Evolutionary conservation across 2,329 filamentous ascomycete species (phyloP).

Genomic region (Beauveria caledonica): DNA sequence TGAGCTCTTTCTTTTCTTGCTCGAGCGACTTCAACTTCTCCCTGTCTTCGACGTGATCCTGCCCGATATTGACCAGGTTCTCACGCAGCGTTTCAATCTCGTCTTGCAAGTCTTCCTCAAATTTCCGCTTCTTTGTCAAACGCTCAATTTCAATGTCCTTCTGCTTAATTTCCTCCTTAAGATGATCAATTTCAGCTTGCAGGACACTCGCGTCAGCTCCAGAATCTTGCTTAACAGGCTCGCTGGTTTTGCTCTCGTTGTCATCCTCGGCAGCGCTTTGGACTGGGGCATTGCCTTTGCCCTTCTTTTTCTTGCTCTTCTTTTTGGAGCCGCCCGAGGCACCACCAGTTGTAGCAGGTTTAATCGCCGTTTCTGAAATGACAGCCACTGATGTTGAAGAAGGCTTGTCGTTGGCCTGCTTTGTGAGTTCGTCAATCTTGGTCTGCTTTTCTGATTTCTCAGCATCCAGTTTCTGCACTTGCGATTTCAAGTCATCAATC

Average conservation of each 20-base stretch:
- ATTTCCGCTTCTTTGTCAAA: conserved; percentile 60
- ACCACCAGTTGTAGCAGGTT: conserved; percentile 16
- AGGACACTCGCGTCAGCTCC: conserved; percentile 30
- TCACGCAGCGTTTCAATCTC: conserved; percentile 81
- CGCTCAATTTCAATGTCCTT: conserved; percentile 68
- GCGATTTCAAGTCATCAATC: conserved; percentile 28
- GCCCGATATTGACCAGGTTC: conserved; percentile 68
- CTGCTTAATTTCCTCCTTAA: conserved; percentile 46
- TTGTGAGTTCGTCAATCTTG: conserved; percentile 33
- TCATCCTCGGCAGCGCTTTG: conserved; percentile 20
- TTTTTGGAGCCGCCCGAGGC: conserved; percentile 30
- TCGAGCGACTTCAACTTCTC: conserved; percentile 65
- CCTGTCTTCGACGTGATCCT: conserved; percentile 77
- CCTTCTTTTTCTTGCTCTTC: conserved; percentile 74
- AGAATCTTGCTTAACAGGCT: conserved; percentile 28
- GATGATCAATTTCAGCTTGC: conserved; percentile 39
- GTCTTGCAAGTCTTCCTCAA: conserved; percentile 71
- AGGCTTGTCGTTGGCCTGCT: conserved; percentile 31
- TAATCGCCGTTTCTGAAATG: neutral
- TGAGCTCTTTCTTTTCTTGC: conserved; percentile 57
- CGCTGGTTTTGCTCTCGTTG: conserved; percentile 29
- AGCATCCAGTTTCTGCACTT: conserved; percentile 28
- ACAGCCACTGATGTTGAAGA: conserved; percentile 19
- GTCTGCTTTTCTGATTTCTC: conserved; percentile 24
- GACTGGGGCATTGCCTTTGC: conserved; percentile 54